These are phyloP conservation scores for Arthroderma sp. DNA, from an alignment of 2,329 filamentous ascomycete genomes.

Conservation along the genomic window DNA sequence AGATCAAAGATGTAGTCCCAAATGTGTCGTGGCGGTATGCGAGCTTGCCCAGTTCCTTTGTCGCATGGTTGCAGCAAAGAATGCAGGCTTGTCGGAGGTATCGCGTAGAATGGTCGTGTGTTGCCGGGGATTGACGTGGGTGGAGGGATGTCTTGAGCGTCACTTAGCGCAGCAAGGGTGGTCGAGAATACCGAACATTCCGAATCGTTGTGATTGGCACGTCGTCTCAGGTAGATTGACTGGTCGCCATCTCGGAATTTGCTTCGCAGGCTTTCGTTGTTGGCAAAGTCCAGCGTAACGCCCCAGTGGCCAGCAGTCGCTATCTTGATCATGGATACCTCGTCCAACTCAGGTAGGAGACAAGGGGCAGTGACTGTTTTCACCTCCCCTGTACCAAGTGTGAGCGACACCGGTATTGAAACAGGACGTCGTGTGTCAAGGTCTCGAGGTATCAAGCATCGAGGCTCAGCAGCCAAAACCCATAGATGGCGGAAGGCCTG, in stretches of 20 bases:
- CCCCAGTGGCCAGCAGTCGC: conserved; percentile 61
- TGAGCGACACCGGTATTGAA: conserved; percentile 57
- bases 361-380: conserved; percentile 41
- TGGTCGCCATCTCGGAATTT: conserved; percentile 56
- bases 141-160: conserved; percentile 38
- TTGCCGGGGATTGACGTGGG: conserved; percentile 13
- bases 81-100: conserved; percentile 19
- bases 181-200: conserved; percentile 56
- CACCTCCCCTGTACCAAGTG: conserved; percentile 37
- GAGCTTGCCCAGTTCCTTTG: conserved; percentile 16
- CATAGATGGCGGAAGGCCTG: conserved; percentile 96
- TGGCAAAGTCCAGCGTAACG: conserved; percentile 60
- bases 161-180: conserved; percentile 61
- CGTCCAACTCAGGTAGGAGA: conserved; percentile 39
- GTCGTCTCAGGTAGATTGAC: conserved; percentile 59
- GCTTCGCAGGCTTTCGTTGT: conserved; percentile 48
- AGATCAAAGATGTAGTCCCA: conserved; percentile 67
- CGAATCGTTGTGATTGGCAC: conserved; percentile 49
- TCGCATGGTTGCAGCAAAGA: background rate
- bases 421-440: conserved; percentile 72
- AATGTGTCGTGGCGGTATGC: conserved; percentile 32
- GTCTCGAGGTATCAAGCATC: conserved; percentile 80
- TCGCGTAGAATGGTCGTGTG: conserved; percentile 14
- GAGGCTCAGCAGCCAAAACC: conserved; percentile 81
- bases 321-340: conserved; percentile 28